Base-by-base conservation (phyloP, 768 basidiomycete species). In the Pilatotrama ljubarskyi region DNA sequence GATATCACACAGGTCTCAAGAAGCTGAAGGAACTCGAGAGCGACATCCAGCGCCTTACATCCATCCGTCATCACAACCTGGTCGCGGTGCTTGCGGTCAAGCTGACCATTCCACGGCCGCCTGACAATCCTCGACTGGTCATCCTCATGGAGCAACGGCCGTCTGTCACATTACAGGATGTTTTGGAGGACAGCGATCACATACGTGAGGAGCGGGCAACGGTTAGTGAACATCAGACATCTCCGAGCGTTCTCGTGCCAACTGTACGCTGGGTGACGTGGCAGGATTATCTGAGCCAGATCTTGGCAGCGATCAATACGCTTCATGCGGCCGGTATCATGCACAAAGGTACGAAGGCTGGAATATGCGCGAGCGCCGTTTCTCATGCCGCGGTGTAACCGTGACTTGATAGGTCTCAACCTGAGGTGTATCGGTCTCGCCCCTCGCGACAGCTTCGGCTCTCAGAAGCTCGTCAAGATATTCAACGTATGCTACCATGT, bases 211-310 rank as follows among this genome's bases (percentile, higher is more conserved):
- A 86, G 37, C 79, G 88, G 24, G 87, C 87, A 17, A 79, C 81
- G 40, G 90, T 92, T 64, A 52, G 83, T 64, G 17, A 14, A 51
- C 32, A 10, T 44, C 43, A 6, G 15, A 11, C 17, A 46, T 22
- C 5, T 24, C 20, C n/a, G 38, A n/a, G n/a, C n/a, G n/a, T n/a
- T n/a, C n/a, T n/a, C n/a, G n/a, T n/a, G n/a, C n/a, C n/a, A n/a
- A n/a, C n/a, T n/a, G n/a, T n/a, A n/a, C n/a, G n/a, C n/a, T n/a
- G n/a, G n/a, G n/a, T n/a, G n/a, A n/a, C n/a, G n/a, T n/a, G n/a
- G n/a, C 59, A 92, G 88, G 91, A 90, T 58, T 93, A 92, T 66
- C 76, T 91, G 1, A 76, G 76, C 0, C 91, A 94, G 69, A 84
- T 91, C 37, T 73, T 93, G 1, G 80, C 84, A 2, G 91, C 83